Percentiles rank a stretch among this genome's conserved stretches.
These are phyloP conservation scores for Fusarium solani-melongenae DNA, from an alignment of 2,329 filamentous ascomycete genomes.

Conservation along the genomic window DNA sequence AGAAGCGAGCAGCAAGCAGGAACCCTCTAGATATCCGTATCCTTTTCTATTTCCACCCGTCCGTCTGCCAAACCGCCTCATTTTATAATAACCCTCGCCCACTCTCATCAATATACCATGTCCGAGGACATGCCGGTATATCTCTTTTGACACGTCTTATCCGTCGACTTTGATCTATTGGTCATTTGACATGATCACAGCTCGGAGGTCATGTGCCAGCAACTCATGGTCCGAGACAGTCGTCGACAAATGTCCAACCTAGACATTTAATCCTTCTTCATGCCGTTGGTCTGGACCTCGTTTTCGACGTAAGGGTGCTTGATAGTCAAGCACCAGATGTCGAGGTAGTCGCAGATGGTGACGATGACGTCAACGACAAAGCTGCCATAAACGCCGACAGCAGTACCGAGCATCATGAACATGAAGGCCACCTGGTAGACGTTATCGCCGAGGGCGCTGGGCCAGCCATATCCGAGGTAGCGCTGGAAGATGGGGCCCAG, in stretches of 20 bases:
- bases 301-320: slow-evolving; percentile 77
- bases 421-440: slow-evolving; percentile 93
- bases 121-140: neutral
- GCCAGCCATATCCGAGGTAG: slow-evolving; percentile 75
- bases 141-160: neutral
- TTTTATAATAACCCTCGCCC: neutral
- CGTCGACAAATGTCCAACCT: neutral
- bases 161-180: neutral
- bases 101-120: neutral
- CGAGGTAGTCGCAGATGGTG: slow-evolving; percentile 96
- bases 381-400: slow-evolving; percentile 92
- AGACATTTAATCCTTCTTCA: slow-evolving; percentile 52
- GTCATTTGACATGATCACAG: neutral
- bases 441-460: slow-evolving; percentile 76
- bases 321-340: slow-evolving; percentile 98
- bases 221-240: neutral
- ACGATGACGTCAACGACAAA: slow-evolving; percentile 98
- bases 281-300: slow-evolving; percentile 39
- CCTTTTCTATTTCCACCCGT: neutral
- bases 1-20: slow-evolving; percentile 3
- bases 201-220: neutral
- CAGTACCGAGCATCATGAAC: slow-evolving; percentile 86
- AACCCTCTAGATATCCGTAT: slow-evolving; percentile 15
- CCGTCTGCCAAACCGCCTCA: neutral
- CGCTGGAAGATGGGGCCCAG: slow-evolving; percentile 75